Evolutionary conservation across 2,329 filamentous ascomycete genomes (phyloP).

Genomic region (Lachnellula cervina): DNA sequence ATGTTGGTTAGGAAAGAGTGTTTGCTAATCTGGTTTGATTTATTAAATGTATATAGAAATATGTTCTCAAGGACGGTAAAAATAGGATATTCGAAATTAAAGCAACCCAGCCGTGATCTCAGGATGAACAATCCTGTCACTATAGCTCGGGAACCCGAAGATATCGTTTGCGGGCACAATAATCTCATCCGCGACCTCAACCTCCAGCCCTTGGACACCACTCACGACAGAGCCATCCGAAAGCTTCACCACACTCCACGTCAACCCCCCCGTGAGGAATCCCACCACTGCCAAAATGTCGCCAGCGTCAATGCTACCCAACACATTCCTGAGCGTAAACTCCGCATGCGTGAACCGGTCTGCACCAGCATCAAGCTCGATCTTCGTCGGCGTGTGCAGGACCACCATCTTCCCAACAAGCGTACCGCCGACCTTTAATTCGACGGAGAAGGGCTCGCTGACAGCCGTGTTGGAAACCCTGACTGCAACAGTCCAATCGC

Average conservation of each 20-base stretch:
- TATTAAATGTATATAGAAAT: too few relatives aligned
- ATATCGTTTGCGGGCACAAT: background rate
- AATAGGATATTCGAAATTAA: too few relatives aligned
- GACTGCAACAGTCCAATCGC: background rate
- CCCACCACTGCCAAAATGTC: background rate
- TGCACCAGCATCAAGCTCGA: background rate
- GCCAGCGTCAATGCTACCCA: background rate
- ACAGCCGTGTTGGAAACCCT: background rate
- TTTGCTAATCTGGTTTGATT: too few relatives aligned
- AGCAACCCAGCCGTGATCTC: background rate
- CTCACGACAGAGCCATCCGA: background rate
- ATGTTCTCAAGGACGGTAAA: too few relatives aligned
- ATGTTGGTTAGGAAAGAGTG: too few relatives aligned
- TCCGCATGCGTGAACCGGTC: background rate
- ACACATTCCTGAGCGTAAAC: background rate
- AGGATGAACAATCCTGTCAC: conserved; percentile 2
- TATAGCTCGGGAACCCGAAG: conserved; percentile 5
- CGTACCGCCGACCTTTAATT: background rate
- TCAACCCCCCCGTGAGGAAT: background rate
- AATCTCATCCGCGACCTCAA: conserved; percentile 3
- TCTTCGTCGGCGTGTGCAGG: background rate
- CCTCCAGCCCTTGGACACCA: background rate
- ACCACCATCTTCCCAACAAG: background rate
- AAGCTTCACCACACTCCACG: background rate
- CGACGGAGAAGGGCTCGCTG: background rate